Evolutionary conservation across 108 stramenopile genomes (phyloP).

Genomic region (Nitzschia palea): DNA sequence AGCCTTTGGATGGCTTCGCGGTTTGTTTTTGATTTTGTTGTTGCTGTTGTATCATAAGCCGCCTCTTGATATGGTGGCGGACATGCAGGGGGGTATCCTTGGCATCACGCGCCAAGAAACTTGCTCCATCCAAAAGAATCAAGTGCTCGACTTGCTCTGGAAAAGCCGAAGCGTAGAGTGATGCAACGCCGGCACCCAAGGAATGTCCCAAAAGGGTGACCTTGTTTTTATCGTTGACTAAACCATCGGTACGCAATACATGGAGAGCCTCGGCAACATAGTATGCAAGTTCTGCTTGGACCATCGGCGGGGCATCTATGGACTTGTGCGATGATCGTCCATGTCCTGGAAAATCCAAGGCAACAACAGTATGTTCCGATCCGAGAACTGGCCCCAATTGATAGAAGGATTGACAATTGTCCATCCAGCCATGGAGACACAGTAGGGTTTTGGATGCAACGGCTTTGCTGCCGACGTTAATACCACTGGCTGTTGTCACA

Average conservation of each 20-base stretch:
- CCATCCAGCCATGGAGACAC: slow-evolving; percentile 76
- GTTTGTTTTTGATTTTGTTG: neutral
- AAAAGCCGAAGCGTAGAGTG: slow-evolving; percentile 59
- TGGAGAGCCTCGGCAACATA: slow-evolving; percentile 40
- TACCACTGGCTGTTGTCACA: neutral
- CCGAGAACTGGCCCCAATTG: slow-evolving; percentile 49
- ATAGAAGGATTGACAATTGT: slow-evolving; percentile 66
- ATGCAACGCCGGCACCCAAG: slow-evolving; percentile 64
- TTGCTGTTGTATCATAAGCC: neutral
- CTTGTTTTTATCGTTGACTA: neutral
- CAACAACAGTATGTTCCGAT: slow-evolving; percentile 6
- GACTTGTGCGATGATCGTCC: slow-evolving; percentile 36
- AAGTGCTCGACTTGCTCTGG: slow-evolving; percentile 61
- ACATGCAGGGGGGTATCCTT: slow-evolving; percentile 52
- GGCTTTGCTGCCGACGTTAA: neutral
- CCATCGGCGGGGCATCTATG: slow-evolving; percentile 30
- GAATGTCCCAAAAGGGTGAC: slow-evolving; percentile 59
- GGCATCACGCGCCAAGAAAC: slow-evolving; percentile 42
- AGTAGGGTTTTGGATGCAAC: slow-evolving; percentile 26
- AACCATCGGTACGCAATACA: slow-evolving; percentile 3
- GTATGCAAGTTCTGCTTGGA: slow-evolving; percentile 28
- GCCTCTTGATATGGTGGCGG: slow-evolving; percentile 22
- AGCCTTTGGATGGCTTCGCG: slow-evolving; percentile 21
- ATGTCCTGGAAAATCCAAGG: slow-evolving; percentile 43
- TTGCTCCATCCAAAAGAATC: slow-evolving; percentile 66